phyloP scores from a whole-genome alignment of 192 early-diverging fungal species.

The Chytriomyces sp. region DNA sequence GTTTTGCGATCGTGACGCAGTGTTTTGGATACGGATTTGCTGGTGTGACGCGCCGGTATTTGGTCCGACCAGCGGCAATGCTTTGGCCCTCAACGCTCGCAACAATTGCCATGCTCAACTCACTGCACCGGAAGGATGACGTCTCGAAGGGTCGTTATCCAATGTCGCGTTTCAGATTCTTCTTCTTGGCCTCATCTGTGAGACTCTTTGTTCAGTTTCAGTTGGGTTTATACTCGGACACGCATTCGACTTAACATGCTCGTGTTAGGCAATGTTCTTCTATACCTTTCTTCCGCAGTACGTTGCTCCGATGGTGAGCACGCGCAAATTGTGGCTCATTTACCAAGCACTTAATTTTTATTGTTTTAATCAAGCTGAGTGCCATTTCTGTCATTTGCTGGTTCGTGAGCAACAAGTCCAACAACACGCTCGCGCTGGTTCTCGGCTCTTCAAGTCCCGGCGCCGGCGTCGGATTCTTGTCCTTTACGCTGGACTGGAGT shows the following conservation, averaged over 20 bases:
- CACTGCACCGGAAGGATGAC: constrained; percentile 61
- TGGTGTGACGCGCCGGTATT: constrained; percentile 63
- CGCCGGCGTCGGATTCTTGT: constrained; percentile 14
- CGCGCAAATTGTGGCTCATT: not conserved
- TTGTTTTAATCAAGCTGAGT: not conserved
- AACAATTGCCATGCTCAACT: constrained; percentile 77
- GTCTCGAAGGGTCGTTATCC: constrained; percentile 1
- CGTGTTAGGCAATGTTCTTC: constrained; percentile 12
- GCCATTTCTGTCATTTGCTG: not conserved
- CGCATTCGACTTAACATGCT: too few species aligned
- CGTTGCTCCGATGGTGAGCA: constrained; percentile 33
- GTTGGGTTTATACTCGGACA: too few species aligned
- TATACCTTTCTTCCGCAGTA: constrained; percentile 39
- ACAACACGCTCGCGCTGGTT: constrained; percentile 12
- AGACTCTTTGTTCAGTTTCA: too few species aligned
- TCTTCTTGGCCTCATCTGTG: constrained; percentile 29
- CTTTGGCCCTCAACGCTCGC: constrained; percentile 74
- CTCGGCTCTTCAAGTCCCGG: constrained; percentile 17
- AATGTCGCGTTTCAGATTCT: constrained; percentile 30
- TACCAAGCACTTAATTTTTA: too few species aligned
- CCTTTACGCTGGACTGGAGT: constrained; percentile 29
- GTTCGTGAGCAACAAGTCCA: not conserved
- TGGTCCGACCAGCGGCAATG: constrained; percentile 83
- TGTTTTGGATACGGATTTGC: constrained; percentile 57
- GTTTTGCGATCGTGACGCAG: constrained; percentile 57